phyloP scores from a whole-genome alignment of 2,329 filamentous ascomycete genomes.

The Trichoderma breve region DNA sequence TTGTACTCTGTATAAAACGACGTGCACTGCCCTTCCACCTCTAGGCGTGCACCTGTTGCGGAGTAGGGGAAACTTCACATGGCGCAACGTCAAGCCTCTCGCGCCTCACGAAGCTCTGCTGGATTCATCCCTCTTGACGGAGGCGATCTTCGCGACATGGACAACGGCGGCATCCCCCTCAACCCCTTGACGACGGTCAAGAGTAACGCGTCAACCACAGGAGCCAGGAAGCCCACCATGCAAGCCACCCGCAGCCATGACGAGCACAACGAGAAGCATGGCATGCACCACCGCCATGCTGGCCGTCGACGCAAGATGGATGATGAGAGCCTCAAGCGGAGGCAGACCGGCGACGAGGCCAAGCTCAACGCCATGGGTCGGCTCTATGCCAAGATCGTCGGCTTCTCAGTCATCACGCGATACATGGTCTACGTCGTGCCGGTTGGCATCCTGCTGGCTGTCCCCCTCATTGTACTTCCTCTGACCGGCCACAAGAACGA shows the following conservation, averaged over 20 bases:
- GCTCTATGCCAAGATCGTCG: conserved; percentile 62
- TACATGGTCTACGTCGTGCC: conserved; percentile 69
- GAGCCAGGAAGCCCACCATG: conserved; percentile 48
- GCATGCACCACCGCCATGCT: conserved; percentile 35
- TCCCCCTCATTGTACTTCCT: conserved; percentile 59
- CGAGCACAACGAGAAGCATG: conserved; percentile 41
- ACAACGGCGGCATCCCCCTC: conserved; percentile 39
- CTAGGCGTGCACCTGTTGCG: conserved; percentile 1
- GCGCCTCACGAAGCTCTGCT: conserved; percentile 30
- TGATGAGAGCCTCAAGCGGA: conserved; percentile 39
- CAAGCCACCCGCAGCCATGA: conserved; percentile 36
- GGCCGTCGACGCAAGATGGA: conserved; percentile 53
- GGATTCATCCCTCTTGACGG: conserved; percentile 46
- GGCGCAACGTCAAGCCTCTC: conserved; percentile 24
- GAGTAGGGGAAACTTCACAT: conserved; percentile 17
- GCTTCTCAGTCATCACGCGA: conserved; percentile 61
- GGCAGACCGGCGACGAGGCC: conserved; percentile 51
- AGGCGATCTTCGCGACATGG: conserved; percentile 35
- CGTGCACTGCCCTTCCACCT: neutral
- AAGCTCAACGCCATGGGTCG: conserved; percentile 64
- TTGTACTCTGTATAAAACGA: neutral
- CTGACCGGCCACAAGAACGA: conserved; percentile 42
- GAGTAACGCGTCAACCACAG: conserved; percentile 54
- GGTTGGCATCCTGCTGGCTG: conserved; percentile 58
- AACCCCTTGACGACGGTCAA: conserved; percentile 52